Base-by-base conservation (phyloP, 805 yeast genomes). In the Kluyveromyces nonfermentans region DNA sequence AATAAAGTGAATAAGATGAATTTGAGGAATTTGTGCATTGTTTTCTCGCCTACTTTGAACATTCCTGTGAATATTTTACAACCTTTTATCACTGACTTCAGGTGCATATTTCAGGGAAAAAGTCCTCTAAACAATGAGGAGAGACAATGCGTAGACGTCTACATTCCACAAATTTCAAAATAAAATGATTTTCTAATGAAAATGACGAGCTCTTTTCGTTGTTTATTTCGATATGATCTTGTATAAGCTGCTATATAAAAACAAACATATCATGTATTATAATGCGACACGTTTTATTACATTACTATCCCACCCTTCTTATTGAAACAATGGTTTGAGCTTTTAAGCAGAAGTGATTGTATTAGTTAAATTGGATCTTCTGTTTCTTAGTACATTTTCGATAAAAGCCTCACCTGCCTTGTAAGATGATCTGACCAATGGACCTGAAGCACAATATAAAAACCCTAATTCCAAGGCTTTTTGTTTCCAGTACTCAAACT, bases 371-470 rank as follows among this genome's bases (percentile, higher is more conserved):
- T 15, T 30, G 16, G 35, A 37, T 28, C 58, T 70, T 64, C 93
- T 78, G 67, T 85, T 83, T 57, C 80, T 81, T 46, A 90, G 71
- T 25, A 93, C 93, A 59, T 93, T 93, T 64, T 93, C 97, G 56
- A 93, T 89, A 57, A 88, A 93, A 2, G 95, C 85, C 65, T 93
- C 99, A 47, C 99, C 99, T 21, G 99, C 99, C 65, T 93, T 93
- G 68, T 93, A 93, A 2, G 95, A 85, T 1, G 97, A 87, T 63
- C 99, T 78, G 5, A 93, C 97, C 56, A 93, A 72, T 2, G 99
- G 98, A 4, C 97, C 99, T 48, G 94, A 82, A 2, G 98, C 98
- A 64, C 96, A 94, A 61, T 93, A 90, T 40, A 88, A 69, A 73
- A 93, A 93, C 1, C 98, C 98, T 75, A 90, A 67, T 35, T 85